Evolutionary conservation across 2,329 filamentous ascomycete species (phyloP), one percentile per base, ranked within the genome.

Genomic region (Akanthomyces uredinophilus): DNA sequence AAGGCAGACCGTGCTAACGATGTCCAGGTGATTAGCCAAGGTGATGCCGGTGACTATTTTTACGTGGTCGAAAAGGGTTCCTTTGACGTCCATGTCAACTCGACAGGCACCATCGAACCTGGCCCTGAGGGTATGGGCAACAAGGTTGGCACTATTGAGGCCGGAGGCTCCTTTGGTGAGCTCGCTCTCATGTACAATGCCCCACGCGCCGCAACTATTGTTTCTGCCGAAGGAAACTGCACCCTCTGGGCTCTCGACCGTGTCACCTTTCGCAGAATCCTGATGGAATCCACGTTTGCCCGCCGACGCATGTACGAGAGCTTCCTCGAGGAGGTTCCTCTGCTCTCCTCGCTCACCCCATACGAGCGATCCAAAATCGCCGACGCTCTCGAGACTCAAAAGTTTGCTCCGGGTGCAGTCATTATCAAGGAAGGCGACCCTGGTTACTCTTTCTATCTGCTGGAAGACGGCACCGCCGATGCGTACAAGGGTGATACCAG

Each of bases 111-210:
- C 46, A 82, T 96, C 60, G 90, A 96, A 71, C 82, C 92, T 8
- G 94, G 94, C 0, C 81, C 84, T 0, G 87, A 93, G 52, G 95
- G 94, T 13, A 83, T 97, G 77, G 95, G 95, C 55, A 81, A 83
- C 64, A 90, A 92, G 70, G 94, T 98, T 32, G 87, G 87, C 68
- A 87, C 83, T 43, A 96, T 96, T 63, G 88, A 91, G 50, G 86
- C 92, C 4, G 95, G 95, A 55, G 93, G 93, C 64, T 96, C 92
- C 4, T 99, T 99, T 75, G 95, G 95, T 69, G 95, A 99, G 78
- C 83, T 99, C 62, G 95, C 95, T 14, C 82, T 99, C 70, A 98
- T 99, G 95, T 98, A 99, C 80, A 97, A 98, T 71, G 92, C 95
- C 24, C 95, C 95, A 29, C 91, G 95, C 71, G 95, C 95, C 47